A percentile compares a stretch with the other conserved stretches of the same genome.
Evolutionary conservation across 495 filamentous ascomycete genomes (phyloP).

Genomic region (Sphaerosporella brunnea): DNA sequence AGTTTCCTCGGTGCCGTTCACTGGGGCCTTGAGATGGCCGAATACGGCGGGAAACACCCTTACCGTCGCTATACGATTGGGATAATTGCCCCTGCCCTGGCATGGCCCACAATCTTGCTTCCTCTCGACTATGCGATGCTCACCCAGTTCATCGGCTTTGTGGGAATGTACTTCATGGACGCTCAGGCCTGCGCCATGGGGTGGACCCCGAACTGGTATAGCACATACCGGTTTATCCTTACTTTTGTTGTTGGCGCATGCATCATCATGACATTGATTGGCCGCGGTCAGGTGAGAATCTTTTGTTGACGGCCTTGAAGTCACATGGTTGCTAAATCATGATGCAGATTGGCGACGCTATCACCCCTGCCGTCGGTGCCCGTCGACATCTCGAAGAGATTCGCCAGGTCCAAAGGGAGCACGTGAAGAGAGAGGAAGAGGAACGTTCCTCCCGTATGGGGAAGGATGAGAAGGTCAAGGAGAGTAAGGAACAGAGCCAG

Average conservation of each 20-base stretch:
- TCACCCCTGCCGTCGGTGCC: slow-evolving; percentile 31
- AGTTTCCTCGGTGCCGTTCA: slow-evolving; percentile 83
- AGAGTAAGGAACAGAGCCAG: slow-evolving; percentile 21
- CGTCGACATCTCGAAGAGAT: slow-evolving; percentile 49
- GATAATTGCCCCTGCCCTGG: slow-evolving; percentile 61
- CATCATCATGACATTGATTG: slow-evolving; percentile 73
- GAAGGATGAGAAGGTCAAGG: slow-evolving; percentile 17
- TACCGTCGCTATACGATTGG: slow-evolving; percentile 70
- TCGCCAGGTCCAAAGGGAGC: slow-evolving; percentile 39
- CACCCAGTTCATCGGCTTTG: slow-evolving; percentile 76
- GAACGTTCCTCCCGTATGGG: slow-evolving; percentile 31
- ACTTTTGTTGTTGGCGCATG: slow-evolving; percentile 81
- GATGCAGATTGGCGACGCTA: slow-evolving; percentile 40
- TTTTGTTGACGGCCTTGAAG: background rate
- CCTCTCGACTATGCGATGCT: slow-evolving; percentile 79
- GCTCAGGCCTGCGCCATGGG: slow-evolving; percentile 53
- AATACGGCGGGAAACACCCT: slow-evolving; percentile 51
- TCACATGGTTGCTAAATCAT: background rate
- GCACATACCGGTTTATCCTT: slow-evolving; percentile 83
- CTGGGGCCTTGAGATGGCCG: slow-evolving; percentile 75
- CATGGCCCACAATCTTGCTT: slow-evolving; percentile 83
- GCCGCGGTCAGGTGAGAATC: slow-evolving; percentile 44
- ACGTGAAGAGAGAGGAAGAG: slow-evolving; percentile 41
- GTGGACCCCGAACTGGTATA: slow-evolving; percentile 86
- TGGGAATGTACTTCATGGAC: slow-evolving; percentile 76